Evolutionary conservation across 2,329 filamentous ascomycete genomes (phyloP).

Genomic region (Verticillium nubilum): DNA sequence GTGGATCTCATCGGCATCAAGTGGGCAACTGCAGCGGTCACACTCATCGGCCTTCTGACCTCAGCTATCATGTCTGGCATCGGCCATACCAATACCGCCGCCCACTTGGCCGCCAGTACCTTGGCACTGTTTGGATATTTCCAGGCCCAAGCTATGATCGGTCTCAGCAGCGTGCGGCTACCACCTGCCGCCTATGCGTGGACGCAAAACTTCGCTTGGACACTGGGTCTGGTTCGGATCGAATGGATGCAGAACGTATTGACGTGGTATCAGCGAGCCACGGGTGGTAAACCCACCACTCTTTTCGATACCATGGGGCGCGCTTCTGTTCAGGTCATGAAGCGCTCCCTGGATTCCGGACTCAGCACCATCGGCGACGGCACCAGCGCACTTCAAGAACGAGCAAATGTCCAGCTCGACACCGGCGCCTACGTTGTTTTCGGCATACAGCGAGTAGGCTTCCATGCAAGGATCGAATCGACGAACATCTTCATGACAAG

Average conservation of each 20-base stretch:
- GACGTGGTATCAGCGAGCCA: slow-evolving; percentile 94
- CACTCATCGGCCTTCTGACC: slow-evolving; percentile 74
- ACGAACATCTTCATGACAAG: slow-evolving; percentile 94
- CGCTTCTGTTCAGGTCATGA: slow-evolving; percentile 76
- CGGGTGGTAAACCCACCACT: slow-evolving; percentile 79
- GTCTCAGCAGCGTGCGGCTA: slow-evolving; percentile 73
- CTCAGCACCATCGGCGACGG: no score
- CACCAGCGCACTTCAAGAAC: no score
- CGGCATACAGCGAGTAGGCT: slow-evolving; percentile 86
- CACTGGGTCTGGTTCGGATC: slow-evolving; percentile 88
- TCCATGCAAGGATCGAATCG: slow-evolving; percentile 75
- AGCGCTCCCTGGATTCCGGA: no score
- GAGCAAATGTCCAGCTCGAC: slow-evolving; percentile 49
- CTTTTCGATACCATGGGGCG: slow-evolving; percentile 68
- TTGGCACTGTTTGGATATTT: slow-evolving; percentile 94
- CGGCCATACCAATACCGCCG: slow-evolving; percentile 88
- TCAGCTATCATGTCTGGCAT: slow-evolving; percentile 87
- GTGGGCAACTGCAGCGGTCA: slow-evolving; percentile 85
- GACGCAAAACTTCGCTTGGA: slow-evolving; percentile 98
- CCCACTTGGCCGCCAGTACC: slow-evolving; percentile 89
- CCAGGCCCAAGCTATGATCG: slow-evolving; percentile 88
- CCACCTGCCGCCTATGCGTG: slow-evolving; percentile 87
- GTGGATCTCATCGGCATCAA: slow-evolving; percentile 85
- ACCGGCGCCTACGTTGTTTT: slow-evolving; percentile 59
- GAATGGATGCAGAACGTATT: slow-evolving; percentile 81